Base-by-base conservation (phyloP, 192 early-diverging fungal species). In the Coemansia sp. region DNA sequence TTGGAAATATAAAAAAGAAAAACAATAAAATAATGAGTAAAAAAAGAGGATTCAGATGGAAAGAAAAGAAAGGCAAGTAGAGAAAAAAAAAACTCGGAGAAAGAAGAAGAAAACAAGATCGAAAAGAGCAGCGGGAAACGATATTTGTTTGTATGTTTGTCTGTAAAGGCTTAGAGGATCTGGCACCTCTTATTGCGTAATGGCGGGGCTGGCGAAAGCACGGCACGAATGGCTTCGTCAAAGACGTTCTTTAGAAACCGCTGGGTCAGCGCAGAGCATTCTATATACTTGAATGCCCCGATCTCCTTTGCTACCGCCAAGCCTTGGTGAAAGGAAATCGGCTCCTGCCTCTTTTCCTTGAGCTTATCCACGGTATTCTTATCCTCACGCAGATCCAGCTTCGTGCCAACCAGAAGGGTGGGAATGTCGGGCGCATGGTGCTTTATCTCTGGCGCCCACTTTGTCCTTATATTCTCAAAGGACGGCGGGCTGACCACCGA, bases 211-310 rank as follows among this genome's bases (percentile, higher is more conserved):
- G 94, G 94, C 65, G 80, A 80, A 59, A 99, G 85, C 16, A 96
- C 97, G 6, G 95, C 95, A 55, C 95, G 89, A 72, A 97, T 99
- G 19, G 97, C 97, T 67, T 97, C 95, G 76, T 99, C 97, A 89
- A 99, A 99, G 16, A 99, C 95, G 72, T 92, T 95, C 88, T 99
- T 98, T 66, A 99, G 76, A 36, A 96, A 95, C 82, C 96, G 95
- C 84, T 97, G 95, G 59, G 97, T 97, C 67, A 99, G 86, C 45
- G 97, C 95, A 19, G 95, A 98, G 78, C 97, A 99, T 84, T 99
- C 97, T 40, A 97, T 85, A 76, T 99, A 99, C 65, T 91, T 93
- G 77, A 93, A 92, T 21, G 93, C 95, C 16, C 83, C 71, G 67
- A 99, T 91, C 68, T 95, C 93, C 85, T 93, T 93, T 62, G 88